Base-by-base conservation (phyloP, 2,329 filamentous ascomycete genomes). In the Claviceps arundinis region DNA sequence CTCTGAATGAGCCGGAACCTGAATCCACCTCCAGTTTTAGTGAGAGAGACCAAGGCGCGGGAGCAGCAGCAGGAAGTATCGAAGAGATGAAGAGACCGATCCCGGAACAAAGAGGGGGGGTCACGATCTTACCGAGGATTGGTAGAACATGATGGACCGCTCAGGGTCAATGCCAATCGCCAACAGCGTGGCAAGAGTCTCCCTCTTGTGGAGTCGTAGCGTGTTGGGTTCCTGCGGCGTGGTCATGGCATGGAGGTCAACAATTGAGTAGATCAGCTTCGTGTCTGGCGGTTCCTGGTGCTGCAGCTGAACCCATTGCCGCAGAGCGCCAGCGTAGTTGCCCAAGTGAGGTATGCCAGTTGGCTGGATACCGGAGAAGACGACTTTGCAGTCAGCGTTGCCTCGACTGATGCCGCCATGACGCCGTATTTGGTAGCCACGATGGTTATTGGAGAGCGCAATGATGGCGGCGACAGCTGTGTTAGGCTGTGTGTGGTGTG, bases 311-410 rank as follows among this genome's bases (percentile, higher is more conserved):
- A 86, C 85, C 93, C 93, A 98, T 74, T 89, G 82, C 49, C 81
- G 80, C 52, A 98, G 72, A 16, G 93, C 93, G 26, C 93, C 93
- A 11, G 95, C 77, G 68, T 96, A 98, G 70, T 98, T 98, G 52
- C 93, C 93, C 34, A 98, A 72, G 66, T 98, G 93, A 14, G 93
- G 93, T 24, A 94, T 77, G 38, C 91, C 93, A 0, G 93, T 98
- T 17, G 93, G 93, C 68, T 98, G 93, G 60, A 98, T 98, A 50
- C 90, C 93, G 3, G 93, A 97, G 73, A 98, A 96, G 61, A 97
- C 80, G 54, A 85, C 74, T 52, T 74, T 34, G 57, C 54, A 44
- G 48, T 48, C 47, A 48, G 19, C 26, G 6, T 16, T 17, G 14
- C 8, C 11, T 45, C 14, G 24, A 37, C 48, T 19, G n/a, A 30